These are phyloP conservation scores for Xeromyces bisporus DNA, from an alignment of 495 filamentous ascomycete species.

Conservation along the genomic window DNA sequence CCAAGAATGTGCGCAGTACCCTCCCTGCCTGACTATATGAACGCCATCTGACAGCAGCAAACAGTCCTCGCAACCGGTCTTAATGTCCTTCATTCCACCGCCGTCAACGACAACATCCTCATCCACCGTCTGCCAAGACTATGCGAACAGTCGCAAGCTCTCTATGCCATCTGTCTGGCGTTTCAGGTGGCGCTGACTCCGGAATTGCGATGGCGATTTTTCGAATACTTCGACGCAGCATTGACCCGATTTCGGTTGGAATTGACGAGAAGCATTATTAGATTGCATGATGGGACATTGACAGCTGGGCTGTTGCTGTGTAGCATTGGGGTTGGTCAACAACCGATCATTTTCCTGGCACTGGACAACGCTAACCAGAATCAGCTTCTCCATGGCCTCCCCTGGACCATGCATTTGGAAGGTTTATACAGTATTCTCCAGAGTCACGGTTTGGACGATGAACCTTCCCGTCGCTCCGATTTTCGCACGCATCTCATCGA, in stretches of 20 bases:
- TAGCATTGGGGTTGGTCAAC: conserved; percentile 19
- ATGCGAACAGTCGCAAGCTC: conserved; percentile 13
- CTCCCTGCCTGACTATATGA: too few species aligned
- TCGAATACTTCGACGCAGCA: conserved; percentile 18
- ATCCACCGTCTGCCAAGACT: conserved; percentile 11
- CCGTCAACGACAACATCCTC: conserved; percentile 10
- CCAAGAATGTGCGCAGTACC: conserved; percentile 12
- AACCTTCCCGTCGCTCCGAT: background rate
- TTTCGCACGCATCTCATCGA: conserved; percentile 19
- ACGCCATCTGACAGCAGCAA: too few species aligned
- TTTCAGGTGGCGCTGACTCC: conserved; percentile 13
- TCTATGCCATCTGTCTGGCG: conserved; percentile 19
- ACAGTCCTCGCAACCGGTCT: conserved; percentile 18
- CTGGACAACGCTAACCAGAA: too few species aligned
- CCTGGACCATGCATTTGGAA: conserved; percentile 24
- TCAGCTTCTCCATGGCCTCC: conserved; percentile 18
- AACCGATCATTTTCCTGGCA: background rate
- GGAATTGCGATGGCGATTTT: conserved; percentile 7
- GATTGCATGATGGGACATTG: conserved; percentile 17
- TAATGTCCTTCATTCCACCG: conserved; percentile 19
- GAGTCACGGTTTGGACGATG: conserved; percentile 5
- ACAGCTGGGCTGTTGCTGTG: conserved; percentile 19
- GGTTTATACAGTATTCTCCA: conserved; percentile 22
- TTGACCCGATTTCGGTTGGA: conserved; percentile 17
- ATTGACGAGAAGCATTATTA: conserved; percentile 9